Conservation (phyloP, 1,284 basidiomycete species). For the Pisolithus thermaeus region DNA sequence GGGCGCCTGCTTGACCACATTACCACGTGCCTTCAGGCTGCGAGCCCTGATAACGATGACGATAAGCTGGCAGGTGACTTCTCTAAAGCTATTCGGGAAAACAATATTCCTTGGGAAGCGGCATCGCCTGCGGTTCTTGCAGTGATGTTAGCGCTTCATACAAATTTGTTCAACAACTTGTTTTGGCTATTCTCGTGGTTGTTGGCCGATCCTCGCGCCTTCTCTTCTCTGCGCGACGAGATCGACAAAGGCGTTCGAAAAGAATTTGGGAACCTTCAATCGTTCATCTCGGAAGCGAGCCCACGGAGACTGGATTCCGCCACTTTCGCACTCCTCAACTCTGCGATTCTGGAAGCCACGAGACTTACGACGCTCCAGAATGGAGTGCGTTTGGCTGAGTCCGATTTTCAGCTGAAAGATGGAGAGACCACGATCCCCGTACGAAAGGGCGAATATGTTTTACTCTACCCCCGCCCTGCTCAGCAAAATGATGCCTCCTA, state of each 20-base stretch:
- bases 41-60: conserved; percentile 3
- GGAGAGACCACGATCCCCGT: conserved; percentile 9
- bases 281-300: conserved; percentile 7
- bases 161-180: conserved; percentile 15
- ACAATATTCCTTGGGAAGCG: conserved; percentile 15
- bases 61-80: conserved; percentile 10
- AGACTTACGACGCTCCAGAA: conserved; percentile 16
- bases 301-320: conserved; percentile 14
- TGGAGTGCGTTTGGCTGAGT: conserved; percentile 11
- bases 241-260: conserved; percentile 13
- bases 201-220: conserved; percentile 8
- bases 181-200: conserved; percentile 20
- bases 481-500: conserved; percentile 17
- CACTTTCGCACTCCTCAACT: conserved; percentile 17
- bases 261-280: conserved; percentile 10
- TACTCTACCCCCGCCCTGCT: conserved; percentile 13
- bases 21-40: conserved; percentile 11
- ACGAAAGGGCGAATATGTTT: conserved; percentile 17
- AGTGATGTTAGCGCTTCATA: conserved; percentile 21
- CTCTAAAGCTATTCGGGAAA: conserved; percentile 14
- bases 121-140: conserved; percentile 16
- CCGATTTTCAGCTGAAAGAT: conserved; percentile 15
- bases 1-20: conserved; percentile 10
- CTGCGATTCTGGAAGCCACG: conserved; percentile 25
- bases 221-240: conserved; percentile 16